These are phyloP conservation scores for Acanthamoeba sp. DNA, from an alignment of 208 protist species.

Conservation along the genomic window DNA sequence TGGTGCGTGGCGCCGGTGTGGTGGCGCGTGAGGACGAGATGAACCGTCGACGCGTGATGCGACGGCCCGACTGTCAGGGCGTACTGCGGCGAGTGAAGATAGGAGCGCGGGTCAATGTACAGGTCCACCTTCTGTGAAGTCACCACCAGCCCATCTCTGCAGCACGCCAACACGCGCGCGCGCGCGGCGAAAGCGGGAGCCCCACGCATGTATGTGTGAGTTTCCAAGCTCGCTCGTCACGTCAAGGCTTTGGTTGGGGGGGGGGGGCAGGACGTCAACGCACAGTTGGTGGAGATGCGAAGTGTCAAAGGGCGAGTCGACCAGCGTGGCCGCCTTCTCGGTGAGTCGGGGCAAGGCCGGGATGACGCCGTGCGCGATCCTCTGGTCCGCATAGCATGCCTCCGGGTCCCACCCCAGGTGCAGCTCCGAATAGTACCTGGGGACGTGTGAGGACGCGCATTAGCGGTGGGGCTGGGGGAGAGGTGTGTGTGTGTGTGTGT, in stretches of 20 bases:
- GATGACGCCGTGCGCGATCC: slow-evolving; percentile 10
- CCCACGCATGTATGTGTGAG: too few relatives aligned
- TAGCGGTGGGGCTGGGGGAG: too few relatives aligned
- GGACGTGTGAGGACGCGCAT: too few relatives aligned
- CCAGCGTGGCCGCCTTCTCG: background rate
- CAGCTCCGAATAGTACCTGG: slow-evolving; percentile 43
- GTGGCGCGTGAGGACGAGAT: slow-evolving; percentile 51
- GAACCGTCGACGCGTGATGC: background rate
- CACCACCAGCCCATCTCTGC: slow-evolving; percentile 18
- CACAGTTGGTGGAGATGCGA: slow-evolving; percentile 2
- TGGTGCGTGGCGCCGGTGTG: background rate
- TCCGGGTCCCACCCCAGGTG: slow-evolving; percentile 52
- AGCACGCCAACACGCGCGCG: background rate
- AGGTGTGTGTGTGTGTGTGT: background rate
- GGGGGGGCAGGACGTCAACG: too few relatives aligned
- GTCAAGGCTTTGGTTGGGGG: too few relatives aligned
- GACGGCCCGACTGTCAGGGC: background rate
- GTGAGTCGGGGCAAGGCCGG: background rate
- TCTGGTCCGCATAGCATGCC: background rate
- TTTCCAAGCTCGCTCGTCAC: too few relatives aligned
- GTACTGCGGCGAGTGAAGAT: slow-evolving; percentile 36
- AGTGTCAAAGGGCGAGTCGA: background rate
- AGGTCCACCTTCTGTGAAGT: slow-evolving; percentile 41
- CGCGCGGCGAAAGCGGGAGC: too few relatives aligned
- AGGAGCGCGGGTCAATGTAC: slow-evolving; percentile 67